A percentile compares a stretch with the other conserved stretches of the same genome.
phyloP scores from a whole-genome alignment of 2,329 filamentous ascomycete genomes.

The Arachnopeziza araneosa region DNA sequence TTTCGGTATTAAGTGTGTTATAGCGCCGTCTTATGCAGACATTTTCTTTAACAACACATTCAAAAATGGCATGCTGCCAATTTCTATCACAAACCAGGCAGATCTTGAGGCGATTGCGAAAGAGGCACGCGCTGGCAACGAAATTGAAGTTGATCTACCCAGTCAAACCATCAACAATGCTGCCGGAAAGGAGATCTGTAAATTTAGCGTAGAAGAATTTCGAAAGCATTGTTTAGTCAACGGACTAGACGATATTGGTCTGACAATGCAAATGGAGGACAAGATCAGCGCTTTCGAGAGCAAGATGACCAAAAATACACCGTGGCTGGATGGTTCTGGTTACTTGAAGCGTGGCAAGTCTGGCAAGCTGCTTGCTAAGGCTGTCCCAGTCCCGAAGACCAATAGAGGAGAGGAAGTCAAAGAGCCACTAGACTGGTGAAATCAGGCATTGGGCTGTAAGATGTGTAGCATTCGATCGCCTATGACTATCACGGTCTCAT shows the following conservation, averaged over 20 bases:
- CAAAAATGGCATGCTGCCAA: conserved; percentile 98
- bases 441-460: conserved; percentile 1
- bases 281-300: conserved; percentile 82
- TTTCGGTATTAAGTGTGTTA: conserved; percentile 91
- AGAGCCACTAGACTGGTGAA: conserved; percentile 83
- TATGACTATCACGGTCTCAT: neutral
- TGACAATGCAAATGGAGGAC: conserved; percentile 87
- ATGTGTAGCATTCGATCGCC: neutral
- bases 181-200: conserved; percentile 65
- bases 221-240: conserved; percentile 91
- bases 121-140: conserved; percentile 72
- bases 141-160: conserved; percentile 84
- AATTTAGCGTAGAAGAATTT: conserved; percentile 88
- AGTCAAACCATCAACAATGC: conserved; percentile 77
- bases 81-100: conserved; percentile 63
- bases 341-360: conserved; percentile 63
- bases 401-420: conserved; percentile 79
- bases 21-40: conserved; percentile 83
- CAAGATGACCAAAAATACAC: conserved; percentile 69
- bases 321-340: conserved; percentile 84
- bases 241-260: conserved; percentile 89
- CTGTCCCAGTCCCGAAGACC: conserved; percentile 73
- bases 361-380: conserved; percentile 52
- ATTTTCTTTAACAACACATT: conserved; percentile 99
- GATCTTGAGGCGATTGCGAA: conserved; percentile 65